Conservation (phyloP, 2,329 filamentous ascomycete species). For the Arthrobotrys musiformis region DNA sequence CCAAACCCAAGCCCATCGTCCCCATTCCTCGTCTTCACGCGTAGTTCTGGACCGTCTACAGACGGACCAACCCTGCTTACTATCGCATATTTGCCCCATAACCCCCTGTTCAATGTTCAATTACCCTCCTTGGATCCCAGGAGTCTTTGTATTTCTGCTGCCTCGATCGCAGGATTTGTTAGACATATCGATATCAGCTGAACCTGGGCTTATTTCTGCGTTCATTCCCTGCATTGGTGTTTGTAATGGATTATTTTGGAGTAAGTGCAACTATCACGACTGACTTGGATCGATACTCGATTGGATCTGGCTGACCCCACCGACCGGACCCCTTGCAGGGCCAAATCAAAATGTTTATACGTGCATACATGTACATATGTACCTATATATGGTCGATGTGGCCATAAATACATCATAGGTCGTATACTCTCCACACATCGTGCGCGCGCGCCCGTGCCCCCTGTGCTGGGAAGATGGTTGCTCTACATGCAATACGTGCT, state of each 20-base stretch:
- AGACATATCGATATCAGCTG: not conserved
- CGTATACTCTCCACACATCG: too few relatives aligned
- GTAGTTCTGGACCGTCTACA: conserved; percentile 43
- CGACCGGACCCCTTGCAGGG: conserved; percentile 29
- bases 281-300: not conserved
- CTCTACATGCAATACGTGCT: not conserved
- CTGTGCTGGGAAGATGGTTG: not conserved
- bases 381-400: too few relatives aligned
- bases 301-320: not conserved
- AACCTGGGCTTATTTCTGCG: not conserved
- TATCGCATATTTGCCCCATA: conserved; percentile 11
- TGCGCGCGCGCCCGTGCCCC: not conserved
- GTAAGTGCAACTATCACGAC: not conserved
- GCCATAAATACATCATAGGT: not conserved
- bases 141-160: not conserved
- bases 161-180: not conserved
- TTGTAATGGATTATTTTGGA: not conserved
- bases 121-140: conserved; percentile 27
- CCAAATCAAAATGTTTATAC: conserved; percentile 5
- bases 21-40: not conserved
- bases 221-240: not conserved
- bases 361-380: not conserved
- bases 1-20: not conserved
- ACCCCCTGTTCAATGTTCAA: conserved; percentile 16
- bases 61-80: conserved; percentile 3